Conservation (phyloP, 164 flowering plant species). For the Nymphaea colorata region DNA sequence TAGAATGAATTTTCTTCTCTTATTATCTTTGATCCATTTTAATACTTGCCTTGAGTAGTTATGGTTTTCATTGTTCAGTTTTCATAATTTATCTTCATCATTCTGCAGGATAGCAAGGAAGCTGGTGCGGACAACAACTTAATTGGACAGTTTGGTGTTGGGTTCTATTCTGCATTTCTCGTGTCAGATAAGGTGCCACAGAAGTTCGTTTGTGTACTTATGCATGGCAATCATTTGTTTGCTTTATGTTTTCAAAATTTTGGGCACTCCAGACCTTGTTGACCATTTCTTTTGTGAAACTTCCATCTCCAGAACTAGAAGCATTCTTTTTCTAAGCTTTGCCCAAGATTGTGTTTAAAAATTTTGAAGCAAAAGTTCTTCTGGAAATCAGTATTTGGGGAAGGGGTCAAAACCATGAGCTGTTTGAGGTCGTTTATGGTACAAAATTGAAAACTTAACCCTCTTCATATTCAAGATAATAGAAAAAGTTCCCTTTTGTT, state of each 20-base stretch:
- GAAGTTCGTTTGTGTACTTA: too few relatives aligned
- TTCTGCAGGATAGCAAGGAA: constrained; percentile 84
- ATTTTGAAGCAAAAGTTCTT: too few relatives aligned
- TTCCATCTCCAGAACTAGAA: background rate
- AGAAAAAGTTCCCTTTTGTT: too few relatives aligned
- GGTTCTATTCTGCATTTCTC: constrained; percentile 92
- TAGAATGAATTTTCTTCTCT: background rate
- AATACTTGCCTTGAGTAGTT: background rate
- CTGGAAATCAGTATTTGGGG: too few relatives aligned
- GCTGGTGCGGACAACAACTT: constrained; percentile 83
- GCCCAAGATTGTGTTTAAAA: too few relatives aligned
- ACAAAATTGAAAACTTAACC: too few relatives aligned
- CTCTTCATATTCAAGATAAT: too few relatives aligned
- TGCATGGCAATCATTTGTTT: too few relatives aligned
- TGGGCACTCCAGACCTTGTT: background rate
- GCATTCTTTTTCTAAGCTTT: too few relatives aligned
- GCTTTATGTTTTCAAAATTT: background rate
- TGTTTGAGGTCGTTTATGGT: too few relatives aligned
- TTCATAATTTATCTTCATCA: background rate
- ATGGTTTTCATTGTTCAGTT: background rate
- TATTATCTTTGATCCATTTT: background rate
- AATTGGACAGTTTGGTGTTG: constrained; percentile 99
- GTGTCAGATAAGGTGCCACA: constrained; percentile 64
- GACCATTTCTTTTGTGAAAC: background rate
- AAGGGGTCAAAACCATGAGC: too few relatives aligned